Base-by-base conservation (phyloP, 495 filamentous ascomycete genomes). In the Pseudotulostoma volvatum region DNA sequence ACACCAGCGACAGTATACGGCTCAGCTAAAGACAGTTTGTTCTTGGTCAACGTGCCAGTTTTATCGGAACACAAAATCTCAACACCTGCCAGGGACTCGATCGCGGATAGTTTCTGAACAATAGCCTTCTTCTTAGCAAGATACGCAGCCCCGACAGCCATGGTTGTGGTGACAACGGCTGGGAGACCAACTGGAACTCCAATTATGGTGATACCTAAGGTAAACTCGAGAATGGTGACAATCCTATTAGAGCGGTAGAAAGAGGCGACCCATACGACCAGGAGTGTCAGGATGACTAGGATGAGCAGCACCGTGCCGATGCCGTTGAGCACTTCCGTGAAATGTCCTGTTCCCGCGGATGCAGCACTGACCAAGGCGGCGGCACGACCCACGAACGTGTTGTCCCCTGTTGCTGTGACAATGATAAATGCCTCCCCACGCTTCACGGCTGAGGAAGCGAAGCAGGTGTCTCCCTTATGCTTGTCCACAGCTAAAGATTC, bases 51-150 rank as follows among this genome's bases (percentile, higher is more conserved):
- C 74, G 77, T 73, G 13, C 68, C 67, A 0, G 84, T 93, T 70
- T 95, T 95, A 72, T 95, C 87, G 31, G 87, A 92, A 72, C 87
- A 93, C 33, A 94, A 79, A 55, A 94, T 87, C 57, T 93, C 79
- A 40, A 87, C 86, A 66, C 83, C 86, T 50, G 86, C 86, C 39
- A 94, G 68, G 11, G 86, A 94, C 63, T 94, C 86, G 42, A 94
- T 94, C 36, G 86, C 86, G 18, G 80, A 83, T 20, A 94, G 75
- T 67, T 85, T 92, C 62, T 92, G 86, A 43, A 94, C 85, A 53
- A 94, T 92, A 36, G 86, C 86, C 61, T 85, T 75, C 63, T 84
- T 83, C 60, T 82, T 84, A 46, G 85, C 86, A 42, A 94, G 71
- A 55, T 90, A 88, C 35, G 81, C 77, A 48, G 86, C 86, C 58